Base-by-base conservation (phyloP, 73 alveolate species). In the Blepharisma japonicum region DNA sequence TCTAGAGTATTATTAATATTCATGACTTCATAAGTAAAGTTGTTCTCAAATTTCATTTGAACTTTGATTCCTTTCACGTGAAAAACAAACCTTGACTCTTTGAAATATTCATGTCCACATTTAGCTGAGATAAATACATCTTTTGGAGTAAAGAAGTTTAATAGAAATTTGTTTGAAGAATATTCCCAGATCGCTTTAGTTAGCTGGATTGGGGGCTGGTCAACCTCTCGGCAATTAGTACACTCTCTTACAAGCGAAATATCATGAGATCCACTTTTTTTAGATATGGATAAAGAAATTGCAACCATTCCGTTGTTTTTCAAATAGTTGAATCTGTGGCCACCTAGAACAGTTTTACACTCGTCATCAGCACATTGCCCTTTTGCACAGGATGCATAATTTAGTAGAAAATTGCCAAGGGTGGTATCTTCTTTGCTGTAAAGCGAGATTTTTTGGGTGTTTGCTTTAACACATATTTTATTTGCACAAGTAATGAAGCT, bases 171-270 rank as follows among this genome's bases (percentile, higher is more conserved):
- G 48, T 61, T 61, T 32, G 23, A 61, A 18, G 74, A 61, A 48
- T 61, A 61, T 39, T 61, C 74, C 74, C 74, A 61, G 74, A 39
- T 39, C 0, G 74, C 14, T 5, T 61, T 61, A 61, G 47, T 61
- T 25, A 61, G 5, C 23, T 14, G 74, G 14, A 25, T 25, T 25
- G 74, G 49, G 38, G 14, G 18, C 47, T 8, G 14, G 3, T 14
- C 23, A 25, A 25, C 46, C 5, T 18, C 23, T 25, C 5, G 0
- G 5, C 74, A 61, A 25, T 39, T n/a, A 2, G 74, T 61, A 48
- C 74, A 61, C 23, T 61, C 74, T 61, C 23, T 61, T 8, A 20
- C 74, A 1, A 8, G 47, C 2, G 2, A 14, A 25, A 25, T 61
- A 14, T 61, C 23, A 1, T 61, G 74, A 32, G 42, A 32, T 32